Conservation (phyloP, 2,329 filamentous ascomycete species). For the Pseudogymnoascus sp. region DNA sequence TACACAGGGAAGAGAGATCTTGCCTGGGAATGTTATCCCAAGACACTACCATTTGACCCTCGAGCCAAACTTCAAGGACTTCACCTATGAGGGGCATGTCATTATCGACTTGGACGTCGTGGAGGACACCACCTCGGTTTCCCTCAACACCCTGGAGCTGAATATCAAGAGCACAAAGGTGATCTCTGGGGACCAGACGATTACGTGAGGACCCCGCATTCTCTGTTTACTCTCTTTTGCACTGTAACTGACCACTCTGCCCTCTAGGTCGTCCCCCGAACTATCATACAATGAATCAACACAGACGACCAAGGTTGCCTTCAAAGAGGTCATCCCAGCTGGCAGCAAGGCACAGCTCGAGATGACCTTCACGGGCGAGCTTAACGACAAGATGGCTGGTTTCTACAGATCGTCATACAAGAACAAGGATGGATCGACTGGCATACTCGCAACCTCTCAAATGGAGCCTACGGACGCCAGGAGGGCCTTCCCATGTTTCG, state of each 20-base stretch:
- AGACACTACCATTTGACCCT: conserved; percentile 84
- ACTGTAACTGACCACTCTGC: conserved; percentile 27
- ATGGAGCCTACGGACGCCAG: conserved; percentile 95
- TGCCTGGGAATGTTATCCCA: conserved; percentile 89
- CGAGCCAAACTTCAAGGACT: conserved; percentile 82
- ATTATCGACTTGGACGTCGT: conserved; percentile 79
- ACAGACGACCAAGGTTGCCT: conserved; percentile 75
- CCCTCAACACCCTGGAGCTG: conserved; percentile 80
- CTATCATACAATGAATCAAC: conserved; percentile 68
- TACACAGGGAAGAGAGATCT: conserved; percentile 65
- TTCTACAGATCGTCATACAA: conserved; percentile 97
- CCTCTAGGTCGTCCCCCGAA: conserved; percentile 50
- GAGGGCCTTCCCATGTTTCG: conserved; percentile 90
- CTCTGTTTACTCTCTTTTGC: conserved; percentile 11
- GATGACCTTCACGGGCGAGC: conserved; percentile 66
- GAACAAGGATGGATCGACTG: conserved; percentile 66
- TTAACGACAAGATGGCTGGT: conserved; percentile 95
- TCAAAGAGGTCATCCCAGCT: conserved; percentile 63
- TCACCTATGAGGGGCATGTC: conserved; percentile 79
- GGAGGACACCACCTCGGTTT: conserved; percentile 76
- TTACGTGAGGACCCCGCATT: conserved; percentile 33
- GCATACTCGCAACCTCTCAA: conserved; percentile 82
- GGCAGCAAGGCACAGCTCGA: conserved; percentile 71
- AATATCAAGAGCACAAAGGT: conserved; percentile 71
- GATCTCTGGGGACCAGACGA: conserved; percentile 47